Percentiles rank a stretch among this genome's conserved stretches.
Evolutionary conservation across 371 early-diverging fungal genomes (phyloP).

Genomic region (Mucor ambiguus): DNA sequence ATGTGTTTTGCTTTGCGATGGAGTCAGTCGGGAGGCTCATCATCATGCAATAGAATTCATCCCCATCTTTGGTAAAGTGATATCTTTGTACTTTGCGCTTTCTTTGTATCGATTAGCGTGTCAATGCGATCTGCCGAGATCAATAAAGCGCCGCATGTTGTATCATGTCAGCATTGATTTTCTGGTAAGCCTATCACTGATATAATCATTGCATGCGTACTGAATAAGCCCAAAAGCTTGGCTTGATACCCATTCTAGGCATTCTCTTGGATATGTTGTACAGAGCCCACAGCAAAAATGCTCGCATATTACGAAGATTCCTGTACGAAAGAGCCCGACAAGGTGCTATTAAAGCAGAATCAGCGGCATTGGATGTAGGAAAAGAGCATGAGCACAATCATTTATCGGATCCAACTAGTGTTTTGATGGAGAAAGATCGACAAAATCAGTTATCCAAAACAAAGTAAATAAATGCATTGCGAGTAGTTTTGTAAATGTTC

Average conservation of each 20-base stretch:
- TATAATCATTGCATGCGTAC: not conserved
- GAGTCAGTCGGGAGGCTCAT: not conserved
- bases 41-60: constrained; percentile 37
- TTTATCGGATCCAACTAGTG: constrained; percentile 9
- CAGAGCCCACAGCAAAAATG: constrained; percentile 49
- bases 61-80: constrained; percentile 50
- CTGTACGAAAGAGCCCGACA: constrained; percentile 42
- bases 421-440: constrained; percentile 16
- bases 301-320: constrained; percentile 34
- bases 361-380: constrained; percentile 12
- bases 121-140: constrained; percentile 33
- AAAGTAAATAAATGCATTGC: not conserved
- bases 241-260: constrained; percentile 46
- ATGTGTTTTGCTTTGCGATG: not conserved
- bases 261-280: constrained; percentile 44
- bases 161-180: constrained; percentile 48
- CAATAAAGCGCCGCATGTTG: constrained; percentile 35
- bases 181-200: constrained; percentile 27
- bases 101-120: constrained; percentile 44
- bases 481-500: too few species aligned
- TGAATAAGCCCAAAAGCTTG: constrained; percentile 29
- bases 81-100: constrained; percentile 41
- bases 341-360: constrained; percentile 14
- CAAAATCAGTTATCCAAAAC: not conserved
- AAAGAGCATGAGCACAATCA: not conserved